Evolutionary conservation across 139 green algal species (phyloP).

Genomic region (Chlorella sp.): DNA sequence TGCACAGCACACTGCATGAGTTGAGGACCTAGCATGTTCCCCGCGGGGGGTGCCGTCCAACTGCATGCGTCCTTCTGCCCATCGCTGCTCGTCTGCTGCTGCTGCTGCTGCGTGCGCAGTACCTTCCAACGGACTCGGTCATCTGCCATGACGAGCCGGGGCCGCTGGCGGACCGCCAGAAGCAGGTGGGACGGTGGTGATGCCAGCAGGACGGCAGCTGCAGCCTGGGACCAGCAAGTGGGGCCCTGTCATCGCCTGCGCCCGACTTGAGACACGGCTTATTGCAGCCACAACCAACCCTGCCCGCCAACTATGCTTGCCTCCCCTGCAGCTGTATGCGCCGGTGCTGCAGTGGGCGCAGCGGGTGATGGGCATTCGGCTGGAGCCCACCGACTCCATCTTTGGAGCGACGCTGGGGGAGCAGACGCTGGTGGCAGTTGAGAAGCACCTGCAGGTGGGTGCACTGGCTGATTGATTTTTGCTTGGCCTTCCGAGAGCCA

Average conservation of each 20-base stretch:
- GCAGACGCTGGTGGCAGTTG: conserved; percentile 46
- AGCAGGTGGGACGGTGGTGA: conserved; percentile 16
- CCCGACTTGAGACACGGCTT: no score
- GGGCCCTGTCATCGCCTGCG: no score
- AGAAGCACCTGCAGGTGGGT: conserved; percentile 43
- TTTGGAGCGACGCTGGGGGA: conserved; percentile 65
- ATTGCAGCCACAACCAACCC: not conserved
- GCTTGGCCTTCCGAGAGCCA: no score
- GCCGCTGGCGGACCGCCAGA: conserved; percentile 45
- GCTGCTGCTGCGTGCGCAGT: conserved; percentile 59
- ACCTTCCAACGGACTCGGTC: conserved; percentile 87
- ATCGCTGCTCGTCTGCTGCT: no score
- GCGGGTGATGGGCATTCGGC: conserved; percentile 58
- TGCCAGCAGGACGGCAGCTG: not conserved
- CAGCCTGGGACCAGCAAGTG: not conserved
- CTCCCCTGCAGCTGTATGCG: conserved; percentile 55
- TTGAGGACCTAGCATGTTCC: no score
- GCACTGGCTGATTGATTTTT: not conserved
- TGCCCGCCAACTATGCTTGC: not conserved
- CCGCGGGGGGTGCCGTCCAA: no score
- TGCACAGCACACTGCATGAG: no score
- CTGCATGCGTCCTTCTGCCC: no score
- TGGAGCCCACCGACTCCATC: conserved; percentile 68
- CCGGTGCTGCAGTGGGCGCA: conserved; percentile 75
- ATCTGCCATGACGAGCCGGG: conserved; percentile 69